phyloP scores from a whole-genome alignment of 73 alveolate species.

The Stentor coeruleus region DNA sequence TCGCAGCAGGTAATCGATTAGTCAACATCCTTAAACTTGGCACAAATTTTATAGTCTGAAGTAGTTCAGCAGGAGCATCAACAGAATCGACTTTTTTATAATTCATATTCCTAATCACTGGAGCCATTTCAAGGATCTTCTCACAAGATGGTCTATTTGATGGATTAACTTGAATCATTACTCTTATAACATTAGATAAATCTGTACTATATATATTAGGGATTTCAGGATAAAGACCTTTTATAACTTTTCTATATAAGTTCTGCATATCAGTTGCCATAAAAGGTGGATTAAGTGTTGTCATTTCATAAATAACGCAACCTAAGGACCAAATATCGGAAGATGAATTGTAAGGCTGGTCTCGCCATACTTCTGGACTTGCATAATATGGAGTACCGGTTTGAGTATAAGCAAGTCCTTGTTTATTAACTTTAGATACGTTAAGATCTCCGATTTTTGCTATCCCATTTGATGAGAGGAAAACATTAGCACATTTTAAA shows the following conservation, averaged over 20 bases:
- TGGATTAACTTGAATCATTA: constrained; percentile 3
- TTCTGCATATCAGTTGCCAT: constrained; percentile 73
- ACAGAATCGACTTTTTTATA: background rate
- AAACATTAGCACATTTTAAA: constrained; percentile 70
- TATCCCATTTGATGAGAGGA: constrained; percentile 50
- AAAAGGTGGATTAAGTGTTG: constrained; percentile 80
- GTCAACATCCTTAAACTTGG: background rate
- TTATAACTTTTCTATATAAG: constrained; percentile 59
- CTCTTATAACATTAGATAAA: background rate
- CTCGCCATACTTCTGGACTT: constrained; percentile 81
- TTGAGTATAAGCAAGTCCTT: constrained; percentile 44
- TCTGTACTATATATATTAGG: constrained; percentile 48
- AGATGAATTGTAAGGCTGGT: constrained; percentile 61
- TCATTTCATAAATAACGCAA: constrained; percentile 78
- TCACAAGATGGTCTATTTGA: background rate
- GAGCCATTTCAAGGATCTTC: constrained; percentile 9
- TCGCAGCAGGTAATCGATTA: constrained; percentile 18
- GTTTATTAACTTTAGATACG: constrained; percentile 44
- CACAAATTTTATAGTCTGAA: constrained; percentile 1
- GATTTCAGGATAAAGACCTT: constrained; percentile 73
- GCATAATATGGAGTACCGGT: constrained; percentile 86
- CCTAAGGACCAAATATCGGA: constrained; percentile 92
- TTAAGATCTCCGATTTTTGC: constrained; percentile 86
- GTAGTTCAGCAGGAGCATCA: background rate
- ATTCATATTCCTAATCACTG: background rate